phyloP scores from a whole-genome alignment of 2,329 filamentous ascomycete species.

The Alternaria rosae region DNA sequence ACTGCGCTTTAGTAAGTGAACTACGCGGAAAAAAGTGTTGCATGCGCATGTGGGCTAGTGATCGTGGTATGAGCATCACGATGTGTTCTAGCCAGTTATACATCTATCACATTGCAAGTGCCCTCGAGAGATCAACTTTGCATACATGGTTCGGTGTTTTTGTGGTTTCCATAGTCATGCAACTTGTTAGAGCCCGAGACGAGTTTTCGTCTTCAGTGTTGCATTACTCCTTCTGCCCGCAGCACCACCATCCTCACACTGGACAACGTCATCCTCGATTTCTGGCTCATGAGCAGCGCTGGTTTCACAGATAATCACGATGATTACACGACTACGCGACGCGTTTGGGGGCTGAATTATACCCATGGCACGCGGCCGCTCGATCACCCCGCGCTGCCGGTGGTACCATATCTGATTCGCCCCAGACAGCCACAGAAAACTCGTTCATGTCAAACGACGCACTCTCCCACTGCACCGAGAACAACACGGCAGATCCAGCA shows the following conservation, averaged over 20 bases:
- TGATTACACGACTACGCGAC: conserved; percentile 21
- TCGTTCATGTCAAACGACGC: conserved; percentile 30
- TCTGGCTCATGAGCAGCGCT: neutral
- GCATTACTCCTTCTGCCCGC: neutral
- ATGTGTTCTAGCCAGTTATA: neutral
- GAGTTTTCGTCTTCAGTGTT: neutral
- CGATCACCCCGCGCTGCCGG: neutral
- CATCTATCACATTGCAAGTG: neutral
- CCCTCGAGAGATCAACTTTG: neutral
- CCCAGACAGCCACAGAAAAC: conserved; percentile 16
- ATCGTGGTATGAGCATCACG: neutral
- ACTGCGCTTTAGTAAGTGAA: neutral
- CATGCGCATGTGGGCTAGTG: neutral
- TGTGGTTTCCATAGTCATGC: neutral
- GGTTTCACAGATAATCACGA: conserved; percentile 11
- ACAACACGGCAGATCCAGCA: neutral
- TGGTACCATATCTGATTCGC: conserved; percentile 5
- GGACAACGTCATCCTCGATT: neutral
- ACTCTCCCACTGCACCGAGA: conserved; percentile 1
- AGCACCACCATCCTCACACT: neutral
- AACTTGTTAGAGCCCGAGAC: neutral
- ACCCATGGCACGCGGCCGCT: conserved; percentile 6
- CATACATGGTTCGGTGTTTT: neutral
- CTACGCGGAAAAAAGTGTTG: neutral
- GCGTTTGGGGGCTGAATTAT: conserved; percentile 11